A percentile compares a stretch with the other conserved stretches of the same genome.
These are phyloP conservation scores for Cyberlindnera veronae DNA, from an alignment of 805 yeast genomes.

Conservation along the genomic window DNA sequence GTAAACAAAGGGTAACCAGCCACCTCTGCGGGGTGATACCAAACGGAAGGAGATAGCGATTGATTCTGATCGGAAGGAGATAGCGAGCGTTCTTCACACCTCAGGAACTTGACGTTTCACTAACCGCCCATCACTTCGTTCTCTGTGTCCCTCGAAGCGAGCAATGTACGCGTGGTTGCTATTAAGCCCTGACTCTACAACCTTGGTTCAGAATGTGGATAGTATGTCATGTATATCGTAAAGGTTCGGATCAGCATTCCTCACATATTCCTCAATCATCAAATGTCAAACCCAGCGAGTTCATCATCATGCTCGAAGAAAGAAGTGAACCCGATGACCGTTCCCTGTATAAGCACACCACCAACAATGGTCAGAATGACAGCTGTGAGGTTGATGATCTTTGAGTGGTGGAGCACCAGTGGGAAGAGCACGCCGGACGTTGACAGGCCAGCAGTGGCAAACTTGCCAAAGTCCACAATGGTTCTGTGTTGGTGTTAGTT, in stretches of 20 bases:
- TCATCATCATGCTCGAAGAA: constrained; percentile 54
- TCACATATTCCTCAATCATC: too few species aligned
- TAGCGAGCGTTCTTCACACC: too few species aligned
- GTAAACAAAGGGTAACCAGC: too few species aligned
- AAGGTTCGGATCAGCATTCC: too few species aligned
- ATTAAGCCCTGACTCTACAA: too few species aligned
- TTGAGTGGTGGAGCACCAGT: constrained; percentile 58
- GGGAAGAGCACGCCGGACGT: constrained; percentile 61
- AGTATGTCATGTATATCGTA: not conserved
- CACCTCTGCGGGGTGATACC: too few species aligned
- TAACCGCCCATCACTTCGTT: too few species aligned
- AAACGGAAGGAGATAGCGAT: too few species aligned
- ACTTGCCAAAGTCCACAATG: constrained; percentile 66
- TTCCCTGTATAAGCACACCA: constrained; percentile 64
- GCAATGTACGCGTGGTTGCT: too few species aligned
- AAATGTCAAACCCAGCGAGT: constrained; percentile 23
- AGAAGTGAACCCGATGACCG: constrained; percentile 66
- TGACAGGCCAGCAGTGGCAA: constrained; percentile 60
- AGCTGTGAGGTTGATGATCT: constrained; percentile 55
- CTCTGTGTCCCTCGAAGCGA: too few species aligned
- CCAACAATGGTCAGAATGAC: constrained; percentile 62
- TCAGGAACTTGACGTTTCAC: too few species aligned
- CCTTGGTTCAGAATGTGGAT: not conserved
- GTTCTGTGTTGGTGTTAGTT: constrained; percentile 29
- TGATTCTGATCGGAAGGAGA: too few species aligned